Evolutionary conservation across 345 rosid genomes (phyloP).

Genomic region (Brassica juncea): DNA sequence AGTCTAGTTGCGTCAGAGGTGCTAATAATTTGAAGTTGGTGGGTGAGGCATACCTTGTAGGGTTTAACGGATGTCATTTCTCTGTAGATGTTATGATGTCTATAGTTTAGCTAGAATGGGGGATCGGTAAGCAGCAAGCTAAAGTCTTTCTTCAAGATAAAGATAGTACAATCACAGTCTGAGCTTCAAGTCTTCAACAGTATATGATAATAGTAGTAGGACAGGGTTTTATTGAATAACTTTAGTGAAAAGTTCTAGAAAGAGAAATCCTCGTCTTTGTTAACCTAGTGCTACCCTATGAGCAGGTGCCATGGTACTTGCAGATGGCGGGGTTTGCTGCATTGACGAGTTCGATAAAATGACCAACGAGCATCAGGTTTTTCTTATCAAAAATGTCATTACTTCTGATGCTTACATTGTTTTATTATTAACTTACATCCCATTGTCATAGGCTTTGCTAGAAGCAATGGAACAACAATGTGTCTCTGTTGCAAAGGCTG

Average conservation of each 20-base stretch:
- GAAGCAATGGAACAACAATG: slow-evolving; percentile 99
- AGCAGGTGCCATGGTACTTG: slow-evolving; percentile 98
- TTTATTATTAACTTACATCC: slow-evolving; percentile 32
- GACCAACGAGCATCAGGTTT: slow-evolving; percentile 96
- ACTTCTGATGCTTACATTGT: slow-evolving; percentile 31
- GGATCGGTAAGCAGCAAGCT: slow-evolving; percentile 10
- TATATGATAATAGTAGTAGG: slow-evolving; percentile 14
- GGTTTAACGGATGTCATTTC: background rate
- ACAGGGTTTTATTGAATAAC: slow-evolving; percentile 14
- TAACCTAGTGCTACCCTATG: slow-evolving; percentile 28
- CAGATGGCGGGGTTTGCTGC: slow-evolving; percentile 94
- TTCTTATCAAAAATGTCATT: slow-evolving; percentile 19
- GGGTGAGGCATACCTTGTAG: background rate
- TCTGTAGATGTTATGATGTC: slow-evolving; percentile 18
- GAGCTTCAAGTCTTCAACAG: slow-evolving; percentile 8
- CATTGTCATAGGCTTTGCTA: slow-evolving; percentile 69
- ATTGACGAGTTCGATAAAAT: slow-evolving; percentile 98
- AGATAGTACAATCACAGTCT: slow-evolving; percentile 22
- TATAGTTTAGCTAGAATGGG: slow-evolving; percentile 11
- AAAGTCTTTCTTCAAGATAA: background rate
- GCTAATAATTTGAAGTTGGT: background rate
- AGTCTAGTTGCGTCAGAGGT: slow-evolving; percentile 19
- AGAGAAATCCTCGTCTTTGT: slow-evolving; percentile 7
- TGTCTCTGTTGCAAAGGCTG: slow-evolving; percentile 99
- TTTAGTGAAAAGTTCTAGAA: slow-evolving; percentile 19